Evolutionary conservation across 2,329 filamentous ascomycete genomes (phyloP).

Genomic region (Clarireedia sp.): DNA sequence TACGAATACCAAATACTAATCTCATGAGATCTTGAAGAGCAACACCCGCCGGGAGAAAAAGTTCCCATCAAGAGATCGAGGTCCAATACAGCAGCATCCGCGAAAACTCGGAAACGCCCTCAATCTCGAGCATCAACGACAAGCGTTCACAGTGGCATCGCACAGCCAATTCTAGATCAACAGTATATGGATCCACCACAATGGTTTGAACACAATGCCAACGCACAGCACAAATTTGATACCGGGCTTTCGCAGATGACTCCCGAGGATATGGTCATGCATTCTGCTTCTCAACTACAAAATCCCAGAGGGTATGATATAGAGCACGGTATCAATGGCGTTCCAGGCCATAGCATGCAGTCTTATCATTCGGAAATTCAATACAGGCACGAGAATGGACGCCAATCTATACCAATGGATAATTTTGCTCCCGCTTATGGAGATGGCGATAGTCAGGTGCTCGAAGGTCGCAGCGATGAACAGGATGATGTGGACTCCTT

Average conservation of each 20-base stretch:
- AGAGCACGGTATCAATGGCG: slow-evolving; percentile 42
- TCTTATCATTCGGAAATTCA: slow-evolving; percentile 36
- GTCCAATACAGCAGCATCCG: slow-evolving; percentile 37
- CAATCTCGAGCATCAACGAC: slow-evolving; percentile 41
- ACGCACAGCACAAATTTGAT: slow-evolving; percentile 24
- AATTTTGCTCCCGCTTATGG: slow-evolving; percentile 47
- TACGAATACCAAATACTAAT: slow-evolving; percentile 17
- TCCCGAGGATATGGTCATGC: slow-evolving; percentile 52
- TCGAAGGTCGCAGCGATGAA: slow-evolving; percentile 47
- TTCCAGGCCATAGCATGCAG: slow-evolving; percentile 37
- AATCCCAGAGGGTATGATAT: slow-evolving; percentile 41
- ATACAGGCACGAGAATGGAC: slow-evolving; percentile 30
- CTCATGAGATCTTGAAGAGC: slow-evolving; percentile 19
- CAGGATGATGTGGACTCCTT: slow-evolving; percentile 50
- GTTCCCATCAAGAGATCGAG: slow-evolving; percentile 36
- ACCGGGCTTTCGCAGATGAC: slow-evolving; percentile 35
- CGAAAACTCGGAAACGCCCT: slow-evolving; percentile 35
- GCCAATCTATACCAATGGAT: slow-evolving; percentile 48
- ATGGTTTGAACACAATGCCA: slow-evolving; percentile 26
- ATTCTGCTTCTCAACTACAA: slow-evolving; percentile 49
- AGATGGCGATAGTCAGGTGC: slow-evolving; percentile 50
- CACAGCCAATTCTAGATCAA: slow-evolving; percentile 26
- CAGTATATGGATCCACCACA: slow-evolving; percentile 24
- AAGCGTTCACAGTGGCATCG: slow-evolving; percentile 34
- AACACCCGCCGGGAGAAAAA: slow-evolving; percentile 24